Evolutionary conservation across 2,329 filamentous ascomycete genomes (phyloP).

Genomic region (Cadophora sp.): DNA sequence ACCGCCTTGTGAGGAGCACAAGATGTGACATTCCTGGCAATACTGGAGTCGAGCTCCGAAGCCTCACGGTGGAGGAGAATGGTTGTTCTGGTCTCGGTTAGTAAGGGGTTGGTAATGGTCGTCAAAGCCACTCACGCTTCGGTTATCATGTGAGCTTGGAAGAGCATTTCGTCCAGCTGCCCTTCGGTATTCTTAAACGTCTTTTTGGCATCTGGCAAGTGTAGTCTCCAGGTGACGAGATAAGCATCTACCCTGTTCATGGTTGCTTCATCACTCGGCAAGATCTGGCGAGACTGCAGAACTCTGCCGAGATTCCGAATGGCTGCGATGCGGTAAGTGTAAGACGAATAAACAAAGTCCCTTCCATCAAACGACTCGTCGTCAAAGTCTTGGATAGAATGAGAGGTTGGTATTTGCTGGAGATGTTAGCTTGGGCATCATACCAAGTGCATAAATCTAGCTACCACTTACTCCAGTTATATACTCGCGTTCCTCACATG

Average conservation of each 20-base stretch:
- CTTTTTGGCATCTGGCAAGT: conserved; percentile 75
- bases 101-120: conserved; percentile 1
- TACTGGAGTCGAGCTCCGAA: conserved; percentile 73
- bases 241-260: conserved; percentile 64
- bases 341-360: conserved; percentile 79
- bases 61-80: conserved; percentile 83
- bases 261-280: conserved; percentile 57
- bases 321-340: conserved; percentile 83
- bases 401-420: conserved; percentile 63
- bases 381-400: conserved; percentile 77
- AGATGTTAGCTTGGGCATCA: conserved; percentile 39
- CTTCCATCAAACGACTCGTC: conserved; percentile 70
- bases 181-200: conserved; percentile 74
- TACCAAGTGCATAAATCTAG: not conserved
- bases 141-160: conserved; percentile 86
- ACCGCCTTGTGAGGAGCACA: conserved; percentile 62
- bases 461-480: conserved; percentile 55
- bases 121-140: conserved; percentile 46
- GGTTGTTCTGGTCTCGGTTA: conserved; percentile 53
- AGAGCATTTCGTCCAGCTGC: conserved; percentile 86
- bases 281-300: conserved; percentile 63
- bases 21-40: conserved; percentile 63
- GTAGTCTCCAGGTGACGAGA: conserved; percentile 78
- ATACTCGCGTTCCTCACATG: conserved; percentile 83
- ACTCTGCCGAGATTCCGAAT: conserved; percentile 80